Conservation (phyloP, 2,329 filamentous ascomycete genomes). For the Penicillium sp. region DNA sequence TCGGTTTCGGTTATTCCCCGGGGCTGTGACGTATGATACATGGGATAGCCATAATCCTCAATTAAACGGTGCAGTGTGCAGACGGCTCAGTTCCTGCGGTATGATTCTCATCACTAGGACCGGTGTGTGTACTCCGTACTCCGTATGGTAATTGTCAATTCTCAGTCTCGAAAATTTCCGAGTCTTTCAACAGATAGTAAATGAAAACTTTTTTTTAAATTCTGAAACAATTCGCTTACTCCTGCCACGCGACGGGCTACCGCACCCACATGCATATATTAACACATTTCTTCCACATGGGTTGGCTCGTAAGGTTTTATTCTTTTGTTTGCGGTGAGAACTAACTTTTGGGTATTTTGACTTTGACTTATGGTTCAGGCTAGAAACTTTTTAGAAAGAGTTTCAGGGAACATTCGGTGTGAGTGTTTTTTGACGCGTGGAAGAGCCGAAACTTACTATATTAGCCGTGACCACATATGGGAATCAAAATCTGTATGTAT, state of each 20-base stretch:
- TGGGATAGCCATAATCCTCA: neutral
- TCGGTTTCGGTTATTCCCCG: neutral
- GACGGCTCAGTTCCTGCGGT: neutral
- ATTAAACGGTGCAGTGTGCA: neutral
- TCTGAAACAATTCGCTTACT: slow-evolving; percentile 21
- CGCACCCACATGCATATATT: slow-evolving; percentile 15
- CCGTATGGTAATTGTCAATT: neutral
- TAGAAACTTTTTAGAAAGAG: neutral
- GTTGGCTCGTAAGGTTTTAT: slow-evolving; percentile 20
- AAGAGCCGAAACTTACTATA: neutral
- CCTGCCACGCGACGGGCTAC: slow-evolving; percentile 24
- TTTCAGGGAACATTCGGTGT: slow-evolving; percentile 2
- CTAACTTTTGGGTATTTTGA: neutral
- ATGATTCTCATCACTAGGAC: neutral
- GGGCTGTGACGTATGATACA: neutral
- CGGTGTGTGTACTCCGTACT: neutral
- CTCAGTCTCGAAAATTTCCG: slow-evolving; percentile 2
- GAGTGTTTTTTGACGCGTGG: neutral
- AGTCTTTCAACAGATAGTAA: neutral
- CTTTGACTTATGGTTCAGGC: slow-evolving; percentile 1
- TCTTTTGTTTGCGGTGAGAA: slow-evolving; percentile 8
- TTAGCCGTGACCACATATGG: neutral
- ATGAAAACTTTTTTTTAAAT: neutral
- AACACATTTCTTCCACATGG: slow-evolving; percentile 11
- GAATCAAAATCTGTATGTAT: neutral